These are phyloP conservation scores for Triangularia setosa DNA, from an alignment of 2,329 filamentous ascomycete species.

Conservation along the genomic window DNA sequence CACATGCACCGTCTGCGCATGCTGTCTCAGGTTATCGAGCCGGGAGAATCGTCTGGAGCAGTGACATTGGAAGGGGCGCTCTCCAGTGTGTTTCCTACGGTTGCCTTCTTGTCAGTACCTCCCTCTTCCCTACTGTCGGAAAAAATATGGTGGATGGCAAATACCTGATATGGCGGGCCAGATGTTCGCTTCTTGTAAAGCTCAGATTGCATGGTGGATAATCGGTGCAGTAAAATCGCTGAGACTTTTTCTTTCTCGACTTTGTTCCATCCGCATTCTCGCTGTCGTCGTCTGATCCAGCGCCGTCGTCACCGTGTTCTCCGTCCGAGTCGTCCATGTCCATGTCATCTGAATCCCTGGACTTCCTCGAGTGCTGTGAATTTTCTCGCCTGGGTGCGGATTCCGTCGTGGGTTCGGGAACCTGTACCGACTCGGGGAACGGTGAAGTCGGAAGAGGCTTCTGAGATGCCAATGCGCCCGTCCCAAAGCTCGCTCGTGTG, in stretches of 20 bases:
- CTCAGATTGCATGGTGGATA: slow-evolving; percentile 91
- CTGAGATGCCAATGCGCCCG: slow-evolving; percentile 41
- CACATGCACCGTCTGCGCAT: slow-evolving; percentile 95
- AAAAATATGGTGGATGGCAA: slow-evolving; percentile 15
- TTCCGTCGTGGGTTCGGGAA: slow-evolving; percentile 43
- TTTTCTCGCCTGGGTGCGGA: slow-evolving; percentile 47
- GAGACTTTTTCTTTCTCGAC: slow-evolving; percentile 93
- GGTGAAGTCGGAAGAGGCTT: slow-evolving; percentile 51
- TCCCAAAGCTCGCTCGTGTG: slow-evolving; percentile 54
- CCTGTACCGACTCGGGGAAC: slow-evolving; percentile 48
- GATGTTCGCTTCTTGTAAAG: slow-evolving; percentile 92
- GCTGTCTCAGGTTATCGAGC: slow-evolving; percentile 90
- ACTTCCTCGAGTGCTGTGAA: slow-evolving; percentile 59
- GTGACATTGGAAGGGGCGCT: slow-evolving; percentile 94
- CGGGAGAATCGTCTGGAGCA: slow-evolving; percentile 90
- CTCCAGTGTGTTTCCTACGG: slow-evolving; percentile 87
- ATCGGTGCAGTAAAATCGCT: slow-evolving; percentile 93
- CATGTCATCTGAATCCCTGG: slow-evolving; percentile 63
- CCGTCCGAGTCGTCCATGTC: slow-evolving; percentile 75
- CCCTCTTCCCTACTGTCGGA: background rate
- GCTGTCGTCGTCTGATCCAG: slow-evolving; percentile 61
- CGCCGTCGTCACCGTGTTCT: slow-evolving; percentile 53
- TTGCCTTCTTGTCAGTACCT: slow-evolving; percentile 23
- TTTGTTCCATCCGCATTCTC: slow-evolving; percentile 61
- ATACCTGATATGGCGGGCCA: slow-evolving; percentile 89